Conservation (phyloP, 768 basidiomycete species). For the Albatrellus ellisii region DNA sequence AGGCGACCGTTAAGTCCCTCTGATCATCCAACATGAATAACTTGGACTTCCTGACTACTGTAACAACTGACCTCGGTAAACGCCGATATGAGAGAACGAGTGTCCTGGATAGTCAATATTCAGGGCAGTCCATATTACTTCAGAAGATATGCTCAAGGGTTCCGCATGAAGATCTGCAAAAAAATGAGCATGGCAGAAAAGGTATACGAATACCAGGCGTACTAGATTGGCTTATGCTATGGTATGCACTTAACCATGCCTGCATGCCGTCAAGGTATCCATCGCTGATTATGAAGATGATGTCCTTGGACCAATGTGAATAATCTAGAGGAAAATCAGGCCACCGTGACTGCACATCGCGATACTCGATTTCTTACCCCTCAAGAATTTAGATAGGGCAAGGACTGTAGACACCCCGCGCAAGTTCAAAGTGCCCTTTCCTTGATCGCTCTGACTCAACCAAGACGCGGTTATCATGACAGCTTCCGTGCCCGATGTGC, state of each 20-base stretch:
- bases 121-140: conserved; percentile 91
- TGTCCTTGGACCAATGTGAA: conserved; percentile 91
- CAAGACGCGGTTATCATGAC: conserved; percentile 89
- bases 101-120: conserved; percentile 95
- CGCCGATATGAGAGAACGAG: conserved; percentile 91
- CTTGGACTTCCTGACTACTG: background rate
- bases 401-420: conserved; percentile 81
- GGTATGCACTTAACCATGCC: conserved; percentile 82
- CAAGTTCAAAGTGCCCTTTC: conserved; percentile 40
- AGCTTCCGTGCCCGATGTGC: conserved; percentile 87
- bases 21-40: conserved; percentile 20
- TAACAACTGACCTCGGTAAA: conserved; percentile 63
- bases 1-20: conserved; percentile 93
- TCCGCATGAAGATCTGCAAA: conserved; percentile 54
- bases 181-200: background rate
- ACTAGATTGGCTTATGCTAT: conserved; percentile 59
- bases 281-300: conserved; percentile 83
- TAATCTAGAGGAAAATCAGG: conserved; percentile 35
- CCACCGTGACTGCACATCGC: background rate
- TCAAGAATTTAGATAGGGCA: conserved; percentile 71
- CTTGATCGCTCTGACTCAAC: conserved; percentile 50
- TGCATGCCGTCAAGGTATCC: conserved; percentile 86
- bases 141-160: conserved; percentile 51
- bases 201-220: conserved; percentile 9
- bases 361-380: conserved; percentile 36